Base-by-base conservation (phyloP, 2,329 filamentous ascomycete species). In the Trichoderma sp. region DNA sequence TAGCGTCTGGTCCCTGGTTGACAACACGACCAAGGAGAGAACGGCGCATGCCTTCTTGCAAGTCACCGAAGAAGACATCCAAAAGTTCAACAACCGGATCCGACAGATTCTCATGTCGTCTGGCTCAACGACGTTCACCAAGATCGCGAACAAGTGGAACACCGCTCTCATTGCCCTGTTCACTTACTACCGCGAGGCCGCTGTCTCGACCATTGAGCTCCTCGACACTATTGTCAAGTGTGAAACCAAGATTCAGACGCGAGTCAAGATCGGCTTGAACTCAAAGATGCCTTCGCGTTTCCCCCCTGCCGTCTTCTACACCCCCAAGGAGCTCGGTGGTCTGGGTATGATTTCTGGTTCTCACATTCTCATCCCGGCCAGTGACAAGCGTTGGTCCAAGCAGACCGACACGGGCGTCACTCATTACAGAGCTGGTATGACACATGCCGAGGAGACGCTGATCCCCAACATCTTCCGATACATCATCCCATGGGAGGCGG, bases 71-170 rank as follows among this genome's bases (percentile, higher is more conserved):
- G 95, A 98, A 74, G 95, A 99, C 74, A 94, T 99, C 56, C 90
- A 94, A 70, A 98, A 98, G 78, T 99, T 99, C 83, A 99, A 99
- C 79, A 99, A 99, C 77, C 89, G 96, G 48, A 99, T 99, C 74
- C 88, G 95, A 66, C 95, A 99, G 74, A 99, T 99, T 75, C 84
- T 99, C 64, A 99, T 99, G 95, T 98, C 94, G 12, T 98, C 95
- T 66, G 96, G 95, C n/a, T 97, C 92, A 5, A 99, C 95, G 0
- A 99, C 95, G 0, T 99, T 99, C 80, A 99, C 95, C 52, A 99
- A 99, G 85, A 99, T 99, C 74, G 95, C 96, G 54, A 99, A 99
- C 80, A 99, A 99, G 80, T 99, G 96, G 95, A 99, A 99, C 78
- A 99, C 95, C 0, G 95, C 92, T 1, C 79, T 99, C 70, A 99